Conservation (phyloP, 495 filamentous ascomycete genomes). For the Xylaria cubensis region DNA sequence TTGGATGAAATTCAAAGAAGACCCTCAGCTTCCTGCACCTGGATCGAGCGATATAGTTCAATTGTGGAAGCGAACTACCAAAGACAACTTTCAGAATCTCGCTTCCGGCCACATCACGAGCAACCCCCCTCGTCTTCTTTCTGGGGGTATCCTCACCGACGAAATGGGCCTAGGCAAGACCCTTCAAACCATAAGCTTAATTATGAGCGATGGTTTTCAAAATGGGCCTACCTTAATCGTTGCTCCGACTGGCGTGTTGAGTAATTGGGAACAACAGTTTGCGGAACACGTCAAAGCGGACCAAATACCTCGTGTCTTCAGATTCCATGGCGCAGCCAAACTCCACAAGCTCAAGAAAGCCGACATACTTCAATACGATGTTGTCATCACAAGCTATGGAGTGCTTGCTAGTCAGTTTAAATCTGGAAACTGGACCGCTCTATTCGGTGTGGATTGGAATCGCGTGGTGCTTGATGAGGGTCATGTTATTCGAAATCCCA, state of each 20-base stretch:
- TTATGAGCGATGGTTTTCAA: slow-evolving; percentile 64
- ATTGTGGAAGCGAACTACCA: slow-evolving; percentile 72
- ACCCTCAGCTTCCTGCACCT: slow-evolving; percentile 66
- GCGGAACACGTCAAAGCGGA: slow-evolving; percentile 70
- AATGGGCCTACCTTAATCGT: slow-evolving; percentile 77
- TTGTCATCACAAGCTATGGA: slow-evolving; percentile 88
- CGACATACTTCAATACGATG: slow-evolving; percentile 66
- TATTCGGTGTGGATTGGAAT: slow-evolving; percentile 77
- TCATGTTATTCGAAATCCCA: slow-evolving; percentile 81
- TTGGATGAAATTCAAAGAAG: slow-evolving; percentile 83
- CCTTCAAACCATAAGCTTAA: slow-evolving; percentile 82
- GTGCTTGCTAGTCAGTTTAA: slow-evolving; percentile 52
- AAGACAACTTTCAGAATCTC: slow-evolving; percentile 70
- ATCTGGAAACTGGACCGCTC: slow-evolving; percentile 41
- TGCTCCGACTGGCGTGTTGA: slow-evolving; percentile 87
- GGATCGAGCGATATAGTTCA: slow-evolving; percentile 73
- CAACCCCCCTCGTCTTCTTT: slow-evolving; percentile 65
- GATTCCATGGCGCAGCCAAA: slow-evolving; percentile 76
- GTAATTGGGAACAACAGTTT: slow-evolving; percentile 89
- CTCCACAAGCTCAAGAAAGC: slow-evolving; percentile 49
- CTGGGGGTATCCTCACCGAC: slow-evolving; percentile 87
- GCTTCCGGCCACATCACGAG: slow-evolving; percentile 74
- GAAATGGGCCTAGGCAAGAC: slow-evolving; percentile 98
- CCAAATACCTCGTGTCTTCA: slow-evolving; percentile 66
- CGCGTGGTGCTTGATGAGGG: slow-evolving; percentile 89